Percentiles rank a stretch among this genome's conserved stretches.
phyloP scores from a whole-genome alignment of 805 yeast species.

The Candida glaebosa region DNA sequence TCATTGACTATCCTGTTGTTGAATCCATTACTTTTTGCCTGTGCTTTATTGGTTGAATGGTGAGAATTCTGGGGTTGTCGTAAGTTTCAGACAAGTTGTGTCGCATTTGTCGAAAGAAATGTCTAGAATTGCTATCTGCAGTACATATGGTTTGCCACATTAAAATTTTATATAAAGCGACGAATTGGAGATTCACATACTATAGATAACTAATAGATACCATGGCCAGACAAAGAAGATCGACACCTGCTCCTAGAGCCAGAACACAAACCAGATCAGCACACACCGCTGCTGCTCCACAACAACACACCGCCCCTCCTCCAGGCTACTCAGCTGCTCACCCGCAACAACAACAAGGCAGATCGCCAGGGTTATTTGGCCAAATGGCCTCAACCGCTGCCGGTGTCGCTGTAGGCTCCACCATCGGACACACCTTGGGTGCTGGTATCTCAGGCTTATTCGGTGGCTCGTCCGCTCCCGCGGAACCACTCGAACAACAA shows the following conservation, averaged over 20 bases:
- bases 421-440: constrained; percentile 95
- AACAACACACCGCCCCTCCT: constrained; percentile 15
- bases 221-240: constrained; percentile 54
- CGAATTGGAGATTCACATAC: no score
- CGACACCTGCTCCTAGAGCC: constrained; percentile 44
- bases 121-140: neutral
- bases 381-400: constrained; percentile 99
- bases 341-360: constrained; percentile 44
- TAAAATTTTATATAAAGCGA: constrained; percentile 1
- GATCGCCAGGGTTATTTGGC: constrained; percentile 80
- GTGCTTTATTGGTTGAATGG: no score
- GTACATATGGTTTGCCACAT: constrained; percentile 1
- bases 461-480: constrained; percentile 66
- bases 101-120: no score
- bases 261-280: constrained; percentile 59
- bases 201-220: no score
- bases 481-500: constrained; percentile 50
- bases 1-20: no score
- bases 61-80: no score
- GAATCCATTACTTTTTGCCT: no score
- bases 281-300: constrained; percentile 69
- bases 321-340: constrained; percentile 39
- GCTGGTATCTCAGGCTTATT: constrained; percentile 90
- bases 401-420: constrained; percentile 98
- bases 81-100: no score